Evolutionary conservation across 768 basidiomycete species (phyloP), one percentile per base, ranked within the genome.

Genomic region (Suillus fuscotomentosus): DNA sequence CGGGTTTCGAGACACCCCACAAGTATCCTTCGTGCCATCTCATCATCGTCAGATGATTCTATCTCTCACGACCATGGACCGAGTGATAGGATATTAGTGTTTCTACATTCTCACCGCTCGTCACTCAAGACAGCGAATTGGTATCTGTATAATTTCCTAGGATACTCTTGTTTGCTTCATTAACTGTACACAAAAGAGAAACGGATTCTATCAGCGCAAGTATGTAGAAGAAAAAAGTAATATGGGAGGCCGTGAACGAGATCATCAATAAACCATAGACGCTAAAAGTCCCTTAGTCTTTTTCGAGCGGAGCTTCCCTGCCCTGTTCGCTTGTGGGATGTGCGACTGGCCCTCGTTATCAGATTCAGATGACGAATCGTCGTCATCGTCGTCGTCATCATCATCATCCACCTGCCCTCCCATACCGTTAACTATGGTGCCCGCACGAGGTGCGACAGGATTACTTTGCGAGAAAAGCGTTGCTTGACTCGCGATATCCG

Each of bases 261-360:
- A 39, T 9, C 14, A 4, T 57, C 24, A 57, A 11, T 57, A 39
- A 6, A 5, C 1, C 2, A 65, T 24, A 41, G 47, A 36, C 15
- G n/a, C 31, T 38, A 65, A 59, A 3, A 67, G 27, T 36, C 69
- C 61, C 64, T 63, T 74, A 65, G 62, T 72, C 70, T 70, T 79
- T 65, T 66, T 73, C 51, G 67, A 67, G 53, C 68, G 60, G 61
- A 73, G 47, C 27, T 70, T 73, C 2, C 87, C 88, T 45, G 90
- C 90, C 64, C 80, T 77, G 62, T 86, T 80, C 13, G 78, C 78
- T 66, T 74, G 79, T 38, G 89, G 89, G 63, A 91, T 89, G 72
- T 90, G 89, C 20, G 75, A 74, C 38, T 64, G 67, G n/a, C 60
- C 66, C 1, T 42, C 73, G 42, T 69, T 82, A 0, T 80, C 79